These are phyloP conservation scores for Yamadazyma spencermartinsiae DNA, from an alignment of 1,139 yeast genomes.

Conservation along the genomic window DNA sequence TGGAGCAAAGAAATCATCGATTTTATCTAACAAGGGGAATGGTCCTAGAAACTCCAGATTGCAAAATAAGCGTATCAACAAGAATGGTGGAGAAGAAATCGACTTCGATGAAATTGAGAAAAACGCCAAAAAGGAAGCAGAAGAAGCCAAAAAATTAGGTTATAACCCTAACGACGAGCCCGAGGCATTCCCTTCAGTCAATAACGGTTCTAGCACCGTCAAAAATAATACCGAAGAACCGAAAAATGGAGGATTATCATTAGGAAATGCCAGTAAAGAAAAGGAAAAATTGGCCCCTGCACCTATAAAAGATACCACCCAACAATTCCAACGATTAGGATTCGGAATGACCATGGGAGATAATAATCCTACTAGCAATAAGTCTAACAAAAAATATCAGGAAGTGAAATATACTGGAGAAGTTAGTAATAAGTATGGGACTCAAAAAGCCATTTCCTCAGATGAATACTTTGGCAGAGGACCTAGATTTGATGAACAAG, in stretches of 20 bases:
- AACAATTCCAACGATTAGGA: conserved; percentile 75
- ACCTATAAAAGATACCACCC: conserved; percentile 60
- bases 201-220: conserved; percentile 9
- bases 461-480: conserved; percentile 94
- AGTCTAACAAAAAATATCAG: conserved; percentile 40
- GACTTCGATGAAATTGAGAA: conserved; percentile 92
- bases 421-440: conserved; percentile 75
- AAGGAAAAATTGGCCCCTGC: conserved; percentile 24
- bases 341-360: conserved; percentile 74
- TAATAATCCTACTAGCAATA: conserved; percentile 26
- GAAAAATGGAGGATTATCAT: conserved; percentile 10
- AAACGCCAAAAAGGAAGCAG: conserved; percentile 82
- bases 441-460: conserved; percentile 91
- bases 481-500: conserved; percentile 69
- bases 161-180: conserved; percentile 57
- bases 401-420: conserved; percentile 68
- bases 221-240: conserved; percentile 2
- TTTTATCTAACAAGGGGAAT: conserved; percentile 42
- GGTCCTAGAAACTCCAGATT: conserved; percentile 59
- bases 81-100: conserved; percentile 58
- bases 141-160: conserved; percentile 70
- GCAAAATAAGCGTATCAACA: conserved; percentile 49
- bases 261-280: conserved; percentile 15
- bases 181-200: conserved; percentile 7
- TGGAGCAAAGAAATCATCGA: conserved; percentile 34